These are phyloP conservation scores for Rhodotorula toruloides DNA, from an alignment of 768 basidiomycete genomes.

Conservation along the genomic window DNA sequence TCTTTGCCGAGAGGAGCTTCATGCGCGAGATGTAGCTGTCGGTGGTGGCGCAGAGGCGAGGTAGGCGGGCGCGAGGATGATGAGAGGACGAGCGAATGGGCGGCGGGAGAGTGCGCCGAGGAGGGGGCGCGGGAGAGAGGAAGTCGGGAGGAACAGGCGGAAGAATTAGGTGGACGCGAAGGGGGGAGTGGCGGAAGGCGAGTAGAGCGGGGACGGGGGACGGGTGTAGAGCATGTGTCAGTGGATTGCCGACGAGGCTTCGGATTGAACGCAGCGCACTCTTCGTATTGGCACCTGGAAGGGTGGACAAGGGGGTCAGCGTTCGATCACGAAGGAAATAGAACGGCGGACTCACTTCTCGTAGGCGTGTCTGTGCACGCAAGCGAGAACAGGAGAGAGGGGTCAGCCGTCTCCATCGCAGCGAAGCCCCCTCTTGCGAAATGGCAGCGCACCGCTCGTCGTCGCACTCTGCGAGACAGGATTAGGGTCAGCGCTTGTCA, in stretches of 20 bases:
- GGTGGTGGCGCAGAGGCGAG: background rate
- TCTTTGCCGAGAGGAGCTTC: conserved; percentile 34
- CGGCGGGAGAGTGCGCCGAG: no score
- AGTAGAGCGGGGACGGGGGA: background rate
- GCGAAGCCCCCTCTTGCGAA: rapidly evolving
- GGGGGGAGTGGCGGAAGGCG: background rate
- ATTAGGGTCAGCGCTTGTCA: background rate
- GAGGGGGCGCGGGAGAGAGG: background rate
- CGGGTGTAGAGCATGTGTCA: background rate
- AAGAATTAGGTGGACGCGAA: background rate
- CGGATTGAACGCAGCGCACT: conserved; percentile 17
- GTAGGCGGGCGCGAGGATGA: background rate
- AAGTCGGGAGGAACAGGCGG: background rate
- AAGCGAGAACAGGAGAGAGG: no score
- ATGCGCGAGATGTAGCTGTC: conserved; percentile 38
- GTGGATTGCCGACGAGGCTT: no score
- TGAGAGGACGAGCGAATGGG: background rate
- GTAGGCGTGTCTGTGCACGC: conserved; percentile 37
- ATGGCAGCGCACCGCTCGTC: conserved; percentile 39
- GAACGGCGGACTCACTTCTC: conserved; percentile 37
- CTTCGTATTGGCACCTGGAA: conserved; percentile 43
- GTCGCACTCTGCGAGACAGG: conserved; percentile 37
- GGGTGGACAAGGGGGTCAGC: background rate
- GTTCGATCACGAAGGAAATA: no score
- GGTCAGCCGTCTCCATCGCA: background rate